A percentile compares a stretch with the other conserved stretches of the same genome.
These are phyloP conservation scores for Boletus edulis DNA, from an alignment of 768 basidiomycete species.

Conservation along the genomic window DNA sequence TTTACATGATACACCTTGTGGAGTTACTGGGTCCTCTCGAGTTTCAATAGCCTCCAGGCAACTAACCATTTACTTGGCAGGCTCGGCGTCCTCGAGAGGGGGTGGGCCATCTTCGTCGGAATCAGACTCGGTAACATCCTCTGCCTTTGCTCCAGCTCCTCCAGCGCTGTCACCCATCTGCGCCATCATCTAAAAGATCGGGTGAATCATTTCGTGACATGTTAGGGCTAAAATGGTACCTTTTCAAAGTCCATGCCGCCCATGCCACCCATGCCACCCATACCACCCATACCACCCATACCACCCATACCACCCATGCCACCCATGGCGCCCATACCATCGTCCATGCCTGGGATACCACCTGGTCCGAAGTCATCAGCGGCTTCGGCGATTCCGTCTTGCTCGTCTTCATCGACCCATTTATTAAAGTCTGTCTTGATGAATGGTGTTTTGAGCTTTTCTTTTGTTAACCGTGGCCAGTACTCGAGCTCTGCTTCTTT, in stretches of 20 bases:
- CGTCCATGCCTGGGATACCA: slow-evolving; percentile 40
- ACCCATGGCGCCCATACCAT: slow-evolving; percentile 9
- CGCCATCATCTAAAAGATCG: slow-evolving; percentile 40
- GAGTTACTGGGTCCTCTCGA: background rate
- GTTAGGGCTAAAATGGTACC: slow-evolving; percentile 34
- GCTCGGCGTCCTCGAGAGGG: slow-evolving; percentile 70
- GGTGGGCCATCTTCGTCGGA: slow-evolving; percentile 67
- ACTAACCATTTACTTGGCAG: slow-evolving; percentile 10
- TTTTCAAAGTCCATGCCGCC: slow-evolving; percentile 39
- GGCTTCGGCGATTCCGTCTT: slow-evolving; percentile 56
- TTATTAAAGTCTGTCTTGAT: slow-evolving; percentile 95
- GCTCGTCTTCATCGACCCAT: slow-evolving; percentile 98
- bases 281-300: background rate
- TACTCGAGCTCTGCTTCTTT: slow-evolving; percentile 72
- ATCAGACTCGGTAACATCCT: slow-evolving; percentile 33
- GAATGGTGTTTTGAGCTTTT: slow-evolving; percentile 74
- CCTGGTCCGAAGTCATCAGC: slow-evolving; percentile 37
- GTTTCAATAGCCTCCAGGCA: too few species aligned
- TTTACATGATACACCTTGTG: slow-evolving; percentile 17
- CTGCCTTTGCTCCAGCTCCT: slow-evolving; percentile 8
- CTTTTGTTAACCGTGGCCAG: slow-evolving; percentile 93
- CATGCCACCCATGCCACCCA: background rate
- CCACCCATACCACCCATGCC: background rate
- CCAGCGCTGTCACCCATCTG: slow-evolving; percentile 29
- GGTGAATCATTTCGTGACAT: slow-evolving; percentile 2